phyloP scores from a whole-genome alignment of 2,329 filamentous ascomycete genomes.

The Sporothrix schenckii region DNA sequence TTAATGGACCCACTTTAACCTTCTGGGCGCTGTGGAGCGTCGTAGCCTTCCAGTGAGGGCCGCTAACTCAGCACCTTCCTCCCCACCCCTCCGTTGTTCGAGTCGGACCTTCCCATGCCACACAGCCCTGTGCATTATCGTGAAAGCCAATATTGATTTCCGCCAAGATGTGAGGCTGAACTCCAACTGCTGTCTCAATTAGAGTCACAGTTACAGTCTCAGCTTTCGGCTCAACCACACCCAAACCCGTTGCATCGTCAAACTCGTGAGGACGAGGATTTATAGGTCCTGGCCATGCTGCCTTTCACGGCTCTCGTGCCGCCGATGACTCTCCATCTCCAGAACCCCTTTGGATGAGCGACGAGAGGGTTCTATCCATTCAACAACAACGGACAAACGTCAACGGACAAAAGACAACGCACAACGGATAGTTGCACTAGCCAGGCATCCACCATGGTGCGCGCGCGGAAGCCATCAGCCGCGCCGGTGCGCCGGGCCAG shows the following conservation, averaged over 20 bases:
- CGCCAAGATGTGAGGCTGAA: conserved; percentile 22
- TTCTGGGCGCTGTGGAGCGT: neutral
- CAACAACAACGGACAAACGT: neutral
- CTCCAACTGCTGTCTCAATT: neutral
- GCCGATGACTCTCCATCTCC: neutral
- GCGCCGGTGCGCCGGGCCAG: conserved; percentile 21
- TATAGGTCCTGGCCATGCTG: no score
- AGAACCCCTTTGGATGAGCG: neutral
- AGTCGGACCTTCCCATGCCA: neutral
- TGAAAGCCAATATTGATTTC: neutral
- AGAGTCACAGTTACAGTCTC: no score
- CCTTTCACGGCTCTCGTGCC: no score
- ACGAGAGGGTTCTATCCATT: no score
- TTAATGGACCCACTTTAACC: conserved; percentile 20
- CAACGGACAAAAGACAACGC: neutral
- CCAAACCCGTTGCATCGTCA: no score
- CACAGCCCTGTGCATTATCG: neutral
- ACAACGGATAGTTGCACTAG: neutral
- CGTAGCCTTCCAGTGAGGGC: neutral
- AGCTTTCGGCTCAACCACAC: no score
- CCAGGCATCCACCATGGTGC: conserved; percentile 10
- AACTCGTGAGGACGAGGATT: no score
- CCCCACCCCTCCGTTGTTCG: neutral
- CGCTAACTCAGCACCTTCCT: no score
- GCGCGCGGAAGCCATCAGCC: conserved; percentile 20